phyloP scores from a whole-genome alignment of 2,329 filamentous ascomycete species.

The Alternaria burnsii region DNA sequence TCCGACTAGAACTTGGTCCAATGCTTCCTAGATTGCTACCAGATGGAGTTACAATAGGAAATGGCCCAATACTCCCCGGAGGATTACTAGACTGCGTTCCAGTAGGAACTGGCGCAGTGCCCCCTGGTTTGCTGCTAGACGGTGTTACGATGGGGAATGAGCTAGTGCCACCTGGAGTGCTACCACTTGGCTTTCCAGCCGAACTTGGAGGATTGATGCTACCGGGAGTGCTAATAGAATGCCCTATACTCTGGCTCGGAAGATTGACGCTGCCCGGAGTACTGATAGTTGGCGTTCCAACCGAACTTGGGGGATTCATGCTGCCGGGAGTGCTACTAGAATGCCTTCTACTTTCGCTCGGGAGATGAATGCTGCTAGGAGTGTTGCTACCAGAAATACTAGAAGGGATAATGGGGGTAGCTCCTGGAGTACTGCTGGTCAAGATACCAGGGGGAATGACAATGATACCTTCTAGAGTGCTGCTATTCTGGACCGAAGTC shows the following conservation, averaged over 20 bases:
- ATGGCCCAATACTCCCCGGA: background rate
- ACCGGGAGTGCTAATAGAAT: background rate
- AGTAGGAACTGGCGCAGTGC: background rate
- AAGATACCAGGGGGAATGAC: background rate
- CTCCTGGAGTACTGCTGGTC: background rate
- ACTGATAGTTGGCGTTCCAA: too few relatives aligned
- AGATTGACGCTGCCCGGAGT: too few relatives aligned
- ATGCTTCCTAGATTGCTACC: background rate
- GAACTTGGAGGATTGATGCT: background rate
- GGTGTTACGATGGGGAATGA: background rate
- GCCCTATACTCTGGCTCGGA: too few relatives aligned
- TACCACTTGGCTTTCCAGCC: background rate
- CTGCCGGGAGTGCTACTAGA: too few relatives aligned
- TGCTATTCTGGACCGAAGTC: background rate
- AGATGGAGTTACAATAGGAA: background rate
- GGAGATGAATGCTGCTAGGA: background rate
- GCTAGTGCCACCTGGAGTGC: background rate
- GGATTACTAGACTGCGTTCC: background rate
- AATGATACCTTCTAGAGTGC: background rate
- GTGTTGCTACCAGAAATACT: background rate
- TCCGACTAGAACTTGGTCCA: background rate
- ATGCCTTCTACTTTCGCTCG: background rate
- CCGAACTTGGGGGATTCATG: too few relatives aligned
- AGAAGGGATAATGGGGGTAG: background rate
- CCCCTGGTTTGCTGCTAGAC: background rate